Evolutionary conservation across 2,329 filamentous ascomycete genomes (phyloP), one percentile per base, ranked within the genome.

Genomic region (Geosmithia flava): DNA sequence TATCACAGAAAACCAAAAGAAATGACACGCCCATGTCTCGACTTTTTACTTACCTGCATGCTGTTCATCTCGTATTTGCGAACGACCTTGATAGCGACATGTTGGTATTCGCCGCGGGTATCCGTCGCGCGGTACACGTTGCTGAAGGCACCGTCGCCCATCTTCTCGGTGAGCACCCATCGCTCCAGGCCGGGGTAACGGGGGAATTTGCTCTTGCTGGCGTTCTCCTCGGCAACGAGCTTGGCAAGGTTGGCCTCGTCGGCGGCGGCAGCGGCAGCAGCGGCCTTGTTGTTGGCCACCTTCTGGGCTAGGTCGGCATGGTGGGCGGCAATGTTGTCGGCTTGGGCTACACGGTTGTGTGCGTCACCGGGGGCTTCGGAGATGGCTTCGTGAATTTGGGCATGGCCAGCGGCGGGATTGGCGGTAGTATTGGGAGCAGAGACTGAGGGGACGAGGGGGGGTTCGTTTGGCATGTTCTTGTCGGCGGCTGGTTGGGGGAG

Each of bases 51-150:
- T 78, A 98, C 93, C 88, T 97, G 93, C 74, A 85, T 89, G 55
- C 83, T 90, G 70, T 95, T 97, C 87, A 98, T 96, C 69, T 98
- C 93, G 64, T 88, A 97, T 70, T 97, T 97, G 61, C 93, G 85
- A 54, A 98, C 93, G 47, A 98, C 93, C 68, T 98, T 98, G 75
- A 98, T 97, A 57, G 91, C 93, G 33, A 93, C 89, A 62, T 97
- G 84, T 55, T 79, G 81, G 53, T 78, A 77, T 53, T 82, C 73
- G 41, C 86, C 85, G 6, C 81, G 75, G 44, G 69, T 63, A 63
- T 98, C 93, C 55, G 76, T 78, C 39, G 93, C 93, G 40, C 87
- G 83, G 67, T 97, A 98, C 54, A 98, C 93, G 60, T 97, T 97
- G 72, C 91, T 97, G 75, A 98, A 98, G 51, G 93, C 93, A 52